A percentile compares a stretch with the other conserved stretches of the same genome.
phyloP scores from a whole-genome alignment of 768 basidiomycete species.

The Tulasnella sp. region DNA sequence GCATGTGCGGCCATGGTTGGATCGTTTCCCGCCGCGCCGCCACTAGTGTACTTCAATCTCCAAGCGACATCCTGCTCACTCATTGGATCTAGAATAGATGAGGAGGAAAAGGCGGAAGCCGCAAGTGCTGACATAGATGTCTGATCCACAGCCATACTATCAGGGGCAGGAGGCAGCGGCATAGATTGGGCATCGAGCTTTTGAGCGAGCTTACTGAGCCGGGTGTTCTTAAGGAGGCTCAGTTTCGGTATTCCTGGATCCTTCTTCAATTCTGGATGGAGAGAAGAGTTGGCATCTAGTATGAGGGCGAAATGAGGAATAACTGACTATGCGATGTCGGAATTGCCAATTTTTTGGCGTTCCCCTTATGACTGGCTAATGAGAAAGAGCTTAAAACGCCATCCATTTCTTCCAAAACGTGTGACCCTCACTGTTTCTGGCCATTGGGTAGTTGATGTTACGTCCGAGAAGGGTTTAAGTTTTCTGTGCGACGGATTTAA shows the following conservation, averaged over 20 bases:
- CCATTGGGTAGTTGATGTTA: too few relatives aligned
- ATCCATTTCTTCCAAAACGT: too few relatives aligned
- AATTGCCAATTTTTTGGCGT: too few relatives aligned
- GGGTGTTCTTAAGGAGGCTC: slow-evolving; percentile 45
- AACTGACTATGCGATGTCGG: too few relatives aligned
- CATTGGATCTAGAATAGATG: not conserved
- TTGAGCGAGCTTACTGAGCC: slow-evolving; percentile 23
- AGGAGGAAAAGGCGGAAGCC: not conserved
- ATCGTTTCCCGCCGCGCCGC: slow-evolving; percentile 22
- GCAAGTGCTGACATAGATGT: slow-evolving; percentile 7
- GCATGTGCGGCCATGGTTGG: slow-evolving; percentile 29
- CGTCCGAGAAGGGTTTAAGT: too few relatives aligned
- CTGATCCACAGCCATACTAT: slow-evolving; percentile 19
- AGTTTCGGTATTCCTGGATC: slow-evolving; percentile 84
- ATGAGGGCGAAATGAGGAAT: not conserved
- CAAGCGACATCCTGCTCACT: not conserved
- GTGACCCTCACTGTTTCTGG: too few relatives aligned
- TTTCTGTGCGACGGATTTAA: too few relatives aligned
- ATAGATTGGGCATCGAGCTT: slow-evolving; percentile 34
- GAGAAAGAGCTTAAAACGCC: too few relatives aligned
- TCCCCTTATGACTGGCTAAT: too few relatives aligned
- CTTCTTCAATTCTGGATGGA: slow-evolving; percentile 71
- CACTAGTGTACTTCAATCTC: not conserved
- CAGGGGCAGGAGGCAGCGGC: slow-evolving; percentile 39
- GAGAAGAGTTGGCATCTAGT: not conserved